Evolutionary conservation across 148 eudicot genomes (phyloP), one percentile per base, ranked within the genome.

Genomic region (Persicaria maculosa): DNA sequence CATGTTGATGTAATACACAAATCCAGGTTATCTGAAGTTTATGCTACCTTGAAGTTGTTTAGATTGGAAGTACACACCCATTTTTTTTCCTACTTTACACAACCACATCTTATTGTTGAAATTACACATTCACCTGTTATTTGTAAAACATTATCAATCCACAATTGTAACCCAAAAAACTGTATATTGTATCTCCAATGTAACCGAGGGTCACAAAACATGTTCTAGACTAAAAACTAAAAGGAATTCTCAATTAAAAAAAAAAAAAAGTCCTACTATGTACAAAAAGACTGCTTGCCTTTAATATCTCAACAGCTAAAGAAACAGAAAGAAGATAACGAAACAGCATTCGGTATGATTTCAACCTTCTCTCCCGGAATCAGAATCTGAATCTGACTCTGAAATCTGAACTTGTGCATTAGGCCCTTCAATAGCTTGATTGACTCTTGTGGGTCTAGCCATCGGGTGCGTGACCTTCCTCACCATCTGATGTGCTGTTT

Each of bases 401-500:
- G 82, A 75, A 75, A 61, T 61, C 77, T 82, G 81, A 36, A 0
- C 86, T 12, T 67, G 58, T 75, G 69, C 68, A n/a, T 80, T 58
- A 47, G 84, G 86, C 57, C 85, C 89, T 84, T 76, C 85, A 74
- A 80, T 85, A 20, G 80, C 78, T 73, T 76, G 75, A 73, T 19
- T 73, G 15, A 54, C 76, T 55, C 25, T 67, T 36, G 71, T 4
- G 22, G 55, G 80, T 62, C 80, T 50, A 67, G 75, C 78, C 22
- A 45, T 74, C 0, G 93, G 89, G 81, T 77, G 86, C 53, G 79
- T 4, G 45, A 83, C 52, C 69, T 76, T 81, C 50, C 79, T 72
- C 17, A 74, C 50, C 45, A 72, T 47, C 68, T 83, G 87, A 45
- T 77, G 83, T 17, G 81, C 89, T 91, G 87, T 61, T 79, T 54